Base-by-base conservation (phyloP, 2,329 filamentous ascomycete species). In the Cryphonectria naterciae region DNA sequence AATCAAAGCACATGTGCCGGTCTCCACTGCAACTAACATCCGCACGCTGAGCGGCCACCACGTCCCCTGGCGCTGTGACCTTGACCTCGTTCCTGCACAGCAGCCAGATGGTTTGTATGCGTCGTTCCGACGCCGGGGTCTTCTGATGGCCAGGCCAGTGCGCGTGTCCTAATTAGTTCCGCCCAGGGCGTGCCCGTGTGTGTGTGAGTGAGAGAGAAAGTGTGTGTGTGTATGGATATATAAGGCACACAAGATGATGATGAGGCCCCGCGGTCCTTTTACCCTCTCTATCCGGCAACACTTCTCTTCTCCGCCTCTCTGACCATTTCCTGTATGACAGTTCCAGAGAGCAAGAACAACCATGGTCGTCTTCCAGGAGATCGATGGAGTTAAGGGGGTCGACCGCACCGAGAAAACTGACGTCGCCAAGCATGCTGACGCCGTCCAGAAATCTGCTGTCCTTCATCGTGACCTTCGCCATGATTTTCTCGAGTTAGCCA, bases 401-500 rank as follows among this genome's bases (percentile, higher is more conserved):
- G 35, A 49, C 63, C 17, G 58, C 32, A n/a, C 7, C 32, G 58
- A 61, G 58, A 25, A 66, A 4, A 54, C 68, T 28, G 54, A 37
- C 43, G 35, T 8, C 2, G 39, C 37, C 35, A 8, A 61, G 39
- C 65, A 56, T 49, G 10, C 25, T 5, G 67, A 54, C 8, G 35
- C 28, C 35, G 63, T 32, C 19, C 63, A 65, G 8, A 71, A 72
- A 17, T 83, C 81, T 11, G 80, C 81, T 5, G 81, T 83, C 28
- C 75, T 84, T 46, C 79, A 83, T 70, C 76, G 82, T 35, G 77
- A 81, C 68, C 78, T 84, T 22, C 74, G 72, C 37, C 71, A 75
- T n/a, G 68, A 77, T 1, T 81, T 83, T 64, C 77, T 78, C 11
- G 71, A 74, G 25, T 69, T 83, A n/a, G 73, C 76, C 22, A 73